Evolutionary conservation across 169 alveolate genomes (phyloP), one percentile per base, ranked within the genome.

Genomic region (Cryptosporidium bovis): DNA sequence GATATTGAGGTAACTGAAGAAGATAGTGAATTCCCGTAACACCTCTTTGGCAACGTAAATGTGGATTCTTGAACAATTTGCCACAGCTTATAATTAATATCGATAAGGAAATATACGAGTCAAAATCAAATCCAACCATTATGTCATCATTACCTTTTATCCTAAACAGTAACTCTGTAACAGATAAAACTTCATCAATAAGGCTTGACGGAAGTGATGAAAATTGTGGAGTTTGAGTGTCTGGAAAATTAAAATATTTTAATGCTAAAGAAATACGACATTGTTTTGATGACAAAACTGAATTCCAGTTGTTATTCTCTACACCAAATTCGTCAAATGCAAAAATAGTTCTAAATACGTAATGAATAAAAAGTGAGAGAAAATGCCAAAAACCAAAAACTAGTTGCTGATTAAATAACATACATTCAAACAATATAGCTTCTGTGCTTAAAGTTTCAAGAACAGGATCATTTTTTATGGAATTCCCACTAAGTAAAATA

Each of bases 1-100:
- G 24, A 64, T 60, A 90, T 90, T 83, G 91, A 83, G 50, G 93
- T 66, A 93, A 67, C 33, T 77, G 87, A 64, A 15, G 92, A 67
- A 34, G 92, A 71, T 10, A 92, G 85, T 48, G 90, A 71, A 33
- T 93, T 90, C 65, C 94, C 92, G n/a, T 91, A 13, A 56, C 92
- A 36, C 83, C 90, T 89, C 91, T 92, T 82, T 95, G 97, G 82
- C 96, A 95, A 48, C 96, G 93, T 36, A 92, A 68, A 55, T 95
- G 97, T 4, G 94, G 92, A 66, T 94, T 95, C 64, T 92, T 93
- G 71, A 95, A 92, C 69, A 85, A 90, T 51, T 82, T 60, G 27
- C 94, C 94, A 27, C 92, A 83, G 62, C 85, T 90, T 96, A 95
- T 95, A 33, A 95, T 89, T 48, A 91, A 92, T 18, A 95, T 89